Evolutionary conservation across 768 basidiomycete genomes (phyloP), one percentile per base, ranked within the genome.

Genomic region (Leccinum truebloodii): DNA sequence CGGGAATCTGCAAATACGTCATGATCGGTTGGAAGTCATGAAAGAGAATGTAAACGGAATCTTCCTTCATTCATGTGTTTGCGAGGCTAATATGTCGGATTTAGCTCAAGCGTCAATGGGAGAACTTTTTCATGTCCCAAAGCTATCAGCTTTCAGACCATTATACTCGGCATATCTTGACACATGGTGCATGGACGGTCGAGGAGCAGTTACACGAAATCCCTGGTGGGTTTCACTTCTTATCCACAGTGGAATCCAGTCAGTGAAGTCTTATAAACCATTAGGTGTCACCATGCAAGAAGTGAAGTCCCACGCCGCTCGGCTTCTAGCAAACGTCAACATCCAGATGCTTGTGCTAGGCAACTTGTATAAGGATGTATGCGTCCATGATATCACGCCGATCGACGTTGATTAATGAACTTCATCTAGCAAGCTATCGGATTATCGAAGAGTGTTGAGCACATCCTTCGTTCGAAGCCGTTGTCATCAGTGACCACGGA

Each of bases 101-200:
- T 14, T 67, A 95, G 93, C 79, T 87, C 44, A 83, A 86, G 74
- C 83, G 87, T 61, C 84, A 88, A 57, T 93, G 88, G 84, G 83
- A 88, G 63, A 99, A 98, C 74, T 93, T 94, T 75, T 87, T 86
- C 75, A 82, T 98, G 59, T 86, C 85, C 7, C 90, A 94, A 73
- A 90, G 93, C 1, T 93, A 92, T 74, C 78, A 81, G 8, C 78
- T 95, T 24, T 89, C 91, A 8, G 87, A 90, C 64, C 90, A 90
- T 69, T 94, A 87, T 69, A 79, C 79, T 8, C 82, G 84, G 18
- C 87, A 94, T 72, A 71, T 92, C 10, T 76, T 94, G 55, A 80
- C 89, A 2, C 84, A 91, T 57, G 78, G 80, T 52, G 82, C 87
- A 52, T 96, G 90, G 85, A 89, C 88, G 3, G 72, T 90, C 18